Percentiles rank a stretch among this genome's conserved stretches.
Conservation (phyloP, 2,329 filamentous ascomycete genomes). For the Hypoxylon sp. region DNA sequence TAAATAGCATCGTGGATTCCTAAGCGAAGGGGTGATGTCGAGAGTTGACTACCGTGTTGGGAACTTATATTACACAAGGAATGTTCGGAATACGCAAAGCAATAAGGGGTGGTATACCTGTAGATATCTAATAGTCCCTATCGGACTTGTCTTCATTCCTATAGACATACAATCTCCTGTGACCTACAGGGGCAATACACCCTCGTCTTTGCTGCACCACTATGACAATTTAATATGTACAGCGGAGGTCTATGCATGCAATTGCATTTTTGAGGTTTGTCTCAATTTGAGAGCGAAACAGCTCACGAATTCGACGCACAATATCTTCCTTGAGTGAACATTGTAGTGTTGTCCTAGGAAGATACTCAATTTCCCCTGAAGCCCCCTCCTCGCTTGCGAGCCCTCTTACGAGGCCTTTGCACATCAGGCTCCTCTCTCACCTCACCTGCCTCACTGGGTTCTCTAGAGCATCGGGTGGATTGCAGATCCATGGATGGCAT, state of each 20-base stretch:
- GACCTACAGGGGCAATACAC: too few species aligned
- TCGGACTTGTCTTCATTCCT: too few species aligned
- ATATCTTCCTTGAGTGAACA: neutral
- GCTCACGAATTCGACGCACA: neutral
- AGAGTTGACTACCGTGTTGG: too few species aligned
- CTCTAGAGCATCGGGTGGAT: neutral
- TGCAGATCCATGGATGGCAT: neutral
- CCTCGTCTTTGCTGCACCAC: neutral
- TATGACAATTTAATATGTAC: neutral
- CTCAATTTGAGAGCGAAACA: neutral
- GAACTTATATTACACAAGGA: neutral
- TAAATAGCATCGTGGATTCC: constrained; percentile 47
- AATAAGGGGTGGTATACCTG: too few species aligned
- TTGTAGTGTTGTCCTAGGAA: neutral
- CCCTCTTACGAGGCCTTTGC: neutral
- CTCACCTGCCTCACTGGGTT: too few species aligned
- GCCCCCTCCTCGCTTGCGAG: neutral
- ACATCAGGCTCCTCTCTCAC: neutral
- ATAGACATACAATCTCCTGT: too few species aligned
- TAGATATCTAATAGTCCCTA: too few species aligned
- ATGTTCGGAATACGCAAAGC: neutral
- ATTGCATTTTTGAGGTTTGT: neutral
- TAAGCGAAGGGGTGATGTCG: constrained; percentile 51
- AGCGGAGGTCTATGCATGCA: neutral
- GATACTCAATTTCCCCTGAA: neutral